Evolutionary conservation across 495 filamentous ascomycete genomes (phyloP).

Genomic region (Hypoxylon crocopeplum): DNA sequence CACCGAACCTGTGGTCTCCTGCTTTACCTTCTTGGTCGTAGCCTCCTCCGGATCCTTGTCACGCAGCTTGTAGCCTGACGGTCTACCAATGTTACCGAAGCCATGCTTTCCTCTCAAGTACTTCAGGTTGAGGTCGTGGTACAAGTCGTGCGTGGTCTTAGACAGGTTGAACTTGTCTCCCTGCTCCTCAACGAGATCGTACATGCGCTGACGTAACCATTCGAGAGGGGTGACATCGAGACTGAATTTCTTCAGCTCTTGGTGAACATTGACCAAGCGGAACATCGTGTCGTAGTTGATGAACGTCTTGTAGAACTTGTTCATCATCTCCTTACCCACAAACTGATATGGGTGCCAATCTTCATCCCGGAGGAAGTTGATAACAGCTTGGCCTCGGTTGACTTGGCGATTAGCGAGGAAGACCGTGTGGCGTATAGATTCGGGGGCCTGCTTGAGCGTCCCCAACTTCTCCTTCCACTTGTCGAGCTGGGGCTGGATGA

Average conservation of each 20-base stretch:
- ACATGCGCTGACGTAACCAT: constrained; percentile 56
- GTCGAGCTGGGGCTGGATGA: constrained; percentile 40
- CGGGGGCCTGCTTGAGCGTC: constrained; percentile 24
- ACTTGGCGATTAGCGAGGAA: constrained; percentile 54
- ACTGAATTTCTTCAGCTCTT: constrained; percentile 54
- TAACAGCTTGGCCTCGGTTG: constrained; percentile 51
- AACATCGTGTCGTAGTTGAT: constrained; percentile 57
- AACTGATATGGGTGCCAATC: constrained; percentile 58
- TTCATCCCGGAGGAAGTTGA: constrained; percentile 50
- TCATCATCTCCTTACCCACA: constrained; percentile 50
- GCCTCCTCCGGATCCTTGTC: constrained; percentile 30
- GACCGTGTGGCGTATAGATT: constrained; percentile 45
- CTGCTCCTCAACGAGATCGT: constrained; percentile 44
- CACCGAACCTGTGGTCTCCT: constrained; percentile 17
- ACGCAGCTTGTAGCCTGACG: constrained; percentile 46
- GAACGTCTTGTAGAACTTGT: constrained; percentile 43
- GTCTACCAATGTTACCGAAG: constrained; percentile 55
- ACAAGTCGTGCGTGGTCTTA: constrained; percentile 48
- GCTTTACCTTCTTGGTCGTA: constrained; percentile 33
- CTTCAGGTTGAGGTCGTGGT: constrained; percentile 52
- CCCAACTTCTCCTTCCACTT: constrained; percentile 50
- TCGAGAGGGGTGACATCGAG: constrained; percentile 53
- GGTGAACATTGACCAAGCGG: constrained; percentile 52
- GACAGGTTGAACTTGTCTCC: constrained; percentile 52
- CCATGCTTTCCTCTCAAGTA: constrained; percentile 50